phyloP scores from a whole-genome alignment of 352 stramenopile species.

The Globisporangium nunn region DNA sequence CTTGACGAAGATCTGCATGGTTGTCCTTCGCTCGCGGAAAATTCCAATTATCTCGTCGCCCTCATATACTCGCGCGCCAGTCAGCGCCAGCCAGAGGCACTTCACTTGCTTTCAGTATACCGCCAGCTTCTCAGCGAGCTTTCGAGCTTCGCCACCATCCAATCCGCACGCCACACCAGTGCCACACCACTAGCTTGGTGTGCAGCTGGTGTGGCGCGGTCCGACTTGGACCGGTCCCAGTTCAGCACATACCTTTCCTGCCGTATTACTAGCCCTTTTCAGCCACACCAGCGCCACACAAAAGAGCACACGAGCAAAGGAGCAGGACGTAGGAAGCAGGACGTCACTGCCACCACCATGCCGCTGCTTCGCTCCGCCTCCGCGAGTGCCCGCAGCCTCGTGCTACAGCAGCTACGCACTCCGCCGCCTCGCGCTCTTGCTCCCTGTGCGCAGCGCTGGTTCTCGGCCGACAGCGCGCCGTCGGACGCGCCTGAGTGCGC shows the following conservation, averaged over 20 bases:
- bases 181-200: too few species aligned
- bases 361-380: constrained; percentile 1
- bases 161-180: background rate
- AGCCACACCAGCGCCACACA: too few species aligned
- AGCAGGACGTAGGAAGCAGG: too few species aligned
- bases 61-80: background rate
- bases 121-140: background rate
- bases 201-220: too few species aligned
- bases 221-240: too few species aligned
- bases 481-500: constrained; percentile 1
- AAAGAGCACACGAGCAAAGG: too few species aligned
- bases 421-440: background rate
- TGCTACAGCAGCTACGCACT: background rate
- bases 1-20: constrained; percentile 58
- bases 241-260: too few species aligned
- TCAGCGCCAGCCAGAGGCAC: background rate
- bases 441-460: constrained; percentile 1
- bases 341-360: background rate
- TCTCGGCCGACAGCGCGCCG: constrained; percentile 2
- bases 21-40: constrained; percentile 46
- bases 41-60: constrained; percentile 37
- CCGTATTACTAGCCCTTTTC: too few species aligned
- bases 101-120: background rate
- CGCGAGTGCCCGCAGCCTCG: background rate
- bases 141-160: background rate